Conservation (phyloP, 148 eudicot species). For the Rhododendron griersonianum region DNA sequence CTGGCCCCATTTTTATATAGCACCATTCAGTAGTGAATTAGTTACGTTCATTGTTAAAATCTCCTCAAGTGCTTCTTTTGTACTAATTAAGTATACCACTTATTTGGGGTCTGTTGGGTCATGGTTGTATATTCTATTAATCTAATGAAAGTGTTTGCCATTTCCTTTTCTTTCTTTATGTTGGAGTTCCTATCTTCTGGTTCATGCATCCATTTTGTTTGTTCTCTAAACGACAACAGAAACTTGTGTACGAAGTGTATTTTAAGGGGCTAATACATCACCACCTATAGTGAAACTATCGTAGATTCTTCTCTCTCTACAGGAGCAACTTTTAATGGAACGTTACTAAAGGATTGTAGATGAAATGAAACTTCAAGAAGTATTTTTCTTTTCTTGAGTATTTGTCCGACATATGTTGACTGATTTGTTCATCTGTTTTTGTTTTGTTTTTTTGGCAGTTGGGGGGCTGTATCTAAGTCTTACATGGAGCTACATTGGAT, state of each 20-base stretch:
- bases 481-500: conserved; percentile 6
- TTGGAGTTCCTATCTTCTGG: not conserved
- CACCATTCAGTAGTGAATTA: not conserved
- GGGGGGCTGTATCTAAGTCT: conserved; percentile 73
- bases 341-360: not conserved
- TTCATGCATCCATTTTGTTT: not conserved
- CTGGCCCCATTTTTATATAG: not conserved
- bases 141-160: not conserved
- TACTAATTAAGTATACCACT: not conserved
- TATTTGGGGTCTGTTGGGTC: not conserved
- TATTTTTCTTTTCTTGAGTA: not conserved
- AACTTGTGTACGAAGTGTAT: not conserved
- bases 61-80: not conserved
- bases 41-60: not conserved
- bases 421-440: conserved; percentile 10
- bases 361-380: not conserved
- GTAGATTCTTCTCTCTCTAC: not conserved
- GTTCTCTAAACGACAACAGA: not conserved
- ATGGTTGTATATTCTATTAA: not conserved
- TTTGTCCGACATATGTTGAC: not conserved
- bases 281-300: not conserved
- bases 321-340: not conserved
- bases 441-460: conserved; percentile 43
- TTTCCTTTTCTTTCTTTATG: not conserved
- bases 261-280: not conserved